phyloP scores from a whole-genome alignment of 106 monocot genomes.

The Acorus gramineus region DNA sequence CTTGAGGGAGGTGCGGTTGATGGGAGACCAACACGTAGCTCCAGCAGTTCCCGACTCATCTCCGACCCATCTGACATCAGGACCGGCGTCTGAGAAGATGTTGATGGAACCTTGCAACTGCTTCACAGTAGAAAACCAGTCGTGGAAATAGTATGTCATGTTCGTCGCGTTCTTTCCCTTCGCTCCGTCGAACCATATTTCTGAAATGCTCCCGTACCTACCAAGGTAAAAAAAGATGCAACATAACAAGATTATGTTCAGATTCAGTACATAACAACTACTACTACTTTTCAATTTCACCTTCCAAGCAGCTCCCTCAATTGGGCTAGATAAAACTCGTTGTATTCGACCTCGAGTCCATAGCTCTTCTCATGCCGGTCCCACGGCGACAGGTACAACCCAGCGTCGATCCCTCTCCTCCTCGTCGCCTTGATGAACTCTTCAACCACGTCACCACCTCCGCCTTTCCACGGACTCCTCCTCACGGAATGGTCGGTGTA shows the following conservation, averaged over 20 bases:
- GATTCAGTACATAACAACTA: no score
- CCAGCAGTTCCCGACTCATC: slow-evolving; percentile 76
- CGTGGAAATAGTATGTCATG: slow-evolving; percentile 80
- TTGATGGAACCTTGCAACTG: slow-evolving; percentile 71
- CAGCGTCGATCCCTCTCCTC: slow-evolving; percentile 46
- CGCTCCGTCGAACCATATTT: slow-evolving; percentile 97
- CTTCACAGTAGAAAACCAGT: slow-evolving; percentile 67
- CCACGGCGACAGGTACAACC: slow-evolving; percentile 89
- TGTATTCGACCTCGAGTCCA: slow-evolving; percentile 54
- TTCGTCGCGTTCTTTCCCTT: slow-evolving; percentile 63
- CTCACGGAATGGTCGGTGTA: slow-evolving; percentile 66
- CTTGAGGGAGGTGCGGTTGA: slow-evolving; percentile 47
- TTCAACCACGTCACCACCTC: slow-evolving; percentile 54
- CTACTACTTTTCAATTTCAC: slow-evolving; percentile 8
- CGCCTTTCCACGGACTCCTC: slow-evolving; percentile 54
- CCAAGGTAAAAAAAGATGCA: no score
- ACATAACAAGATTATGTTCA: background rate
- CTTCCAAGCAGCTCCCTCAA: slow-evolving; percentile 55
- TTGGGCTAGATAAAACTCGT: slow-evolving; percentile 76
- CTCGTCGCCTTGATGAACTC: slow-evolving; percentile 47
- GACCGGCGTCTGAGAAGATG: slow-evolving; percentile 91
- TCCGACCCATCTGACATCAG: slow-evolving; percentile 80
- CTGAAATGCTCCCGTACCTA: slow-evolving; percentile 64
- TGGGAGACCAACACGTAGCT: slow-evolving; percentile 61
- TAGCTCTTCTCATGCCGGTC: slow-evolving; percentile 76